These are phyloP conservation scores for Alloteropsis semialata DNA, from an alignment of 176 grass and related monocot species.

Conservation along the genomic window DNA sequence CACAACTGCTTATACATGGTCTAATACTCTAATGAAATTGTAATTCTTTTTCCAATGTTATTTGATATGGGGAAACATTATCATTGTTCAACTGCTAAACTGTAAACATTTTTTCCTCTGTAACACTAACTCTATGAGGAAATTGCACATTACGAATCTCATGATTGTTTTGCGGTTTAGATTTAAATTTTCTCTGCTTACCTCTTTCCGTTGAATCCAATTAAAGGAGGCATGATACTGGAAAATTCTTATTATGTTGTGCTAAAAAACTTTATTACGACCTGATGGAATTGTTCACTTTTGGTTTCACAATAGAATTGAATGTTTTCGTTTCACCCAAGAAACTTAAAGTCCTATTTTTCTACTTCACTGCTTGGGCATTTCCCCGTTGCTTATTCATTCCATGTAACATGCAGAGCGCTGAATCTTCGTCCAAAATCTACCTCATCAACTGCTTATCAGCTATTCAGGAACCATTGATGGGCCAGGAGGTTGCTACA, in stretches of 20 bases:
- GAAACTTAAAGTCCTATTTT: slow-evolving; percentile 22
- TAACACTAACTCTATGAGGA: not conserved
- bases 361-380: not conserved
- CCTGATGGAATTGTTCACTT: slow-evolving; percentile 1
- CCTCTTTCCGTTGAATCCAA: slow-evolving; percentile 3
- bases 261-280: not conserved
- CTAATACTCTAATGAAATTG: not conserved
- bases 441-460: slow-evolving; percentile 98
- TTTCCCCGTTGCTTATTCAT: slow-evolving; percentile 17
- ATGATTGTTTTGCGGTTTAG: not conserved
- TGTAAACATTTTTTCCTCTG: not conserved
- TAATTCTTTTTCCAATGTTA: not conserved
- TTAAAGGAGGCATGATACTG: not conserved
- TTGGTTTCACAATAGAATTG: not conserved
- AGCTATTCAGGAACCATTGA: slow-evolving; percentile 84
- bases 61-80: not conserved
- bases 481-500: slow-evolving; percentile 63
- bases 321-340: slow-evolving; percentile 7
- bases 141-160: not conserved
- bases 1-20: not conserved
- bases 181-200: not conserved
- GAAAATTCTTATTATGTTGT: not conserved
- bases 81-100: not conserved
- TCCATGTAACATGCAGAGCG: slow-evolving; percentile 49
- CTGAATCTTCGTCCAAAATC: slow-evolving; percentile 73